Conservation (phyloP, 2,329 filamentous ascomycete genomes). For the Aspergillus tubingensis region DNA sequence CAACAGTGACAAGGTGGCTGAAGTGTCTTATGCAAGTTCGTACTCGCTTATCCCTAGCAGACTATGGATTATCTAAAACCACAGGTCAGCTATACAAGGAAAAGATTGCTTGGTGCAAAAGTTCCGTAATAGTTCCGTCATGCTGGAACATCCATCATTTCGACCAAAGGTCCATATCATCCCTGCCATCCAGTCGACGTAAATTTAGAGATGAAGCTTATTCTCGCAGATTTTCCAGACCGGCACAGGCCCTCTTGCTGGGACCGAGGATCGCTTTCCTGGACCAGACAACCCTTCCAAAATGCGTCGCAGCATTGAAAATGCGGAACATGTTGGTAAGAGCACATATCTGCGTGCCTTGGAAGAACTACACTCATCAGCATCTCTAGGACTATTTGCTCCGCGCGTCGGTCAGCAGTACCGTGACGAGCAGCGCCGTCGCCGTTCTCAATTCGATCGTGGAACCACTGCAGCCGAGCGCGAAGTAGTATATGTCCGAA, state of each 20-base stretch:
- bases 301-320: constrained; percentile 83
- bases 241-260: constrained; percentile 55
- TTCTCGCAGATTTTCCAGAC: constrained; percentile 57
- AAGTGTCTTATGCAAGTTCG: constrained; percentile 94
- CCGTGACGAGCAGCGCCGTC: constrained; percentile 73
- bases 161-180: constrained; percentile 71
- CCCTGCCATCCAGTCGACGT: background rate
- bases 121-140: constrained; percentile 94
- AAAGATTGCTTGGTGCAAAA: constrained; percentile 89
- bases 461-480: constrained; percentile 72
- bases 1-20: constrained; percentile 79
- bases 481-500: constrained; percentile 52
- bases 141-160: constrained; percentile 80
- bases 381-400: constrained; percentile 63
- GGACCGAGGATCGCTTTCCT: constrained; percentile 75
- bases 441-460: constrained; percentile 77
- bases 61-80: constrained; percentile 33
- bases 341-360: constrained; percentile 21
- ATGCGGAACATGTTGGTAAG: constrained; percentile 79
- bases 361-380: background rate
- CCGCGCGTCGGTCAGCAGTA: constrained; percentile 74
- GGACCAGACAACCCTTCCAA: constrained; percentile 81
- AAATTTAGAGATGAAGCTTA: constrained; percentile 6
- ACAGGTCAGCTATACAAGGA: constrained; percentile 75
- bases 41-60: constrained; percentile 20